These are phyloP conservation scores for Cymbopogon citratus DNA, from an alignment of 176 grass and related monocot genomes.

Conservation along the genomic window DNA sequence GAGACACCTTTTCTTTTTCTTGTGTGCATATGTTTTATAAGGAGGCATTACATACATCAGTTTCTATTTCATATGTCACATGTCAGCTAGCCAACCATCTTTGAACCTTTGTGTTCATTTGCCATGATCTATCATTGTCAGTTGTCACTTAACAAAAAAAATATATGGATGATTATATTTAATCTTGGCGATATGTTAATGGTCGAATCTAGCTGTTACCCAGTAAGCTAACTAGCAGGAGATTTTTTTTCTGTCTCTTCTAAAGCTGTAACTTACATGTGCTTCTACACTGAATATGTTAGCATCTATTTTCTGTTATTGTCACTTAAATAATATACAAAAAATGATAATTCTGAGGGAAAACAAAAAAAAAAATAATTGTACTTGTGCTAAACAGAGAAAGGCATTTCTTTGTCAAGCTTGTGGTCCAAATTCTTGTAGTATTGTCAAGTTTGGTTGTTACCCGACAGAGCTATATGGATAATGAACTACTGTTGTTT, in stretches of 20 bases:
- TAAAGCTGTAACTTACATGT: background rate
- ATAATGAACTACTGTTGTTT: no score
- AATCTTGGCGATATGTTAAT: background rate
- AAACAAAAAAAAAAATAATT: no score
- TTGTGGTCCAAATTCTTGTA: no score
- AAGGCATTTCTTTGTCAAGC: no score
- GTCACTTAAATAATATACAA: background rate
- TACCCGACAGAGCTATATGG: no score
- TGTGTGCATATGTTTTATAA: background rate
- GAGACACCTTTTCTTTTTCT: background rate
- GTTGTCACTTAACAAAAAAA: background rate
- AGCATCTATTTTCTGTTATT: background rate
- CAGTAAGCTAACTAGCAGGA: background rate
- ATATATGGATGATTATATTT: background rate
- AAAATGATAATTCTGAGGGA: background rate
- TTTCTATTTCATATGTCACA: background rate
- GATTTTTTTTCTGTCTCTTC: background rate
- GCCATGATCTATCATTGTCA: background rate
- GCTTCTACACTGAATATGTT: background rate
- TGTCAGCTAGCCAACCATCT: background rate
- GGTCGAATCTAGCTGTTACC: background rate
- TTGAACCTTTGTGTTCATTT: background rate
- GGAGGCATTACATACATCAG: background rate
- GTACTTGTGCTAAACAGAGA: no score
- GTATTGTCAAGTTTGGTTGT: no score